phyloP scores from a whole-genome alignment of 169 alveolate species.

The Blepharisma undulans region DNA sequence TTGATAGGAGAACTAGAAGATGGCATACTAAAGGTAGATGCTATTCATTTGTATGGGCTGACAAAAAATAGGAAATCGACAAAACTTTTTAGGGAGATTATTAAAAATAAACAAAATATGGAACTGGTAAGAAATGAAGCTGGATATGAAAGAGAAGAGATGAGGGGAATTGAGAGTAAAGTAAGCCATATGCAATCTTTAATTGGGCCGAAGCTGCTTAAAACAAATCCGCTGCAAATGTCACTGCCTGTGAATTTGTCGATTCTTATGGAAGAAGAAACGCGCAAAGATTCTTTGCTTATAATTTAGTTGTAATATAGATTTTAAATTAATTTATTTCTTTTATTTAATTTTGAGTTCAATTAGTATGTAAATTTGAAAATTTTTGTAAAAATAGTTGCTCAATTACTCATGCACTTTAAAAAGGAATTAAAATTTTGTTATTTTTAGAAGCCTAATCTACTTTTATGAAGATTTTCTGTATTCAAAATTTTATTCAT shows the following conservation, averaged over 20 bases:
- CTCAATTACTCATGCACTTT: too few species aligned
- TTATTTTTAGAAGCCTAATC: too few species aligned
- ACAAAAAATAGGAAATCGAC: background rate
- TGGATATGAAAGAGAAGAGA: background rate
- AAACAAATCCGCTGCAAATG: constrained; percentile 29
- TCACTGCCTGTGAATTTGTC: constrained; percentile 12
- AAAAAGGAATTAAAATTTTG: too few species aligned
- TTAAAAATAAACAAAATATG: background rate
- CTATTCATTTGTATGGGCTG: background rate
- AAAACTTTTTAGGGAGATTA: background rate
- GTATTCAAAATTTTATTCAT: too few species aligned
- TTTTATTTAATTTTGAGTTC: too few species aligned
- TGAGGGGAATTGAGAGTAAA: background rate
- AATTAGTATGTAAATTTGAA: too few species aligned
- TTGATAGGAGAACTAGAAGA: background rate
- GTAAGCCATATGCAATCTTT: background rate
- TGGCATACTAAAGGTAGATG: constrained; percentile 3
- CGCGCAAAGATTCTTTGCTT: constrained; percentile 10
- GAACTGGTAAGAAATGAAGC: constrained; percentile 11
- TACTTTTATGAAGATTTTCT: too few species aligned
- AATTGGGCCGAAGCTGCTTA: constrained; percentile 25
- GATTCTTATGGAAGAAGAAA: constrained; percentile 25
- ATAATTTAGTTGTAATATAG: background rate
- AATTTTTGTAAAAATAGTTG: too few species aligned
- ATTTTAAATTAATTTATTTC: too few species aligned